phyloP scores from a whole-genome alignment of 495 filamentous ascomycete genomes.

The Penicillium coffeae region DNA sequence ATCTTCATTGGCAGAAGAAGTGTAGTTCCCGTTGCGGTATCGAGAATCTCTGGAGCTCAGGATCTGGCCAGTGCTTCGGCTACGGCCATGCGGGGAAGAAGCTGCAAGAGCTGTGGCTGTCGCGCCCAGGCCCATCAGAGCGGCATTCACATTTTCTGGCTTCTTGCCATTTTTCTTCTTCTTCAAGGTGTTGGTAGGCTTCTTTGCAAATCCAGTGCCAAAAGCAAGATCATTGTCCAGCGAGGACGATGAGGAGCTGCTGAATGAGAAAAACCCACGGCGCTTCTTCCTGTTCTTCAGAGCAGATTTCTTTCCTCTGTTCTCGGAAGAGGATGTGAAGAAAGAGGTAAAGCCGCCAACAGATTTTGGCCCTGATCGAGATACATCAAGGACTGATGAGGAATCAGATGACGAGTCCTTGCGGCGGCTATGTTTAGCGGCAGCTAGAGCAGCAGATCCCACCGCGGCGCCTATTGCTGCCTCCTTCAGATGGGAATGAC shows the following conservation, averaged over 20 bases:
- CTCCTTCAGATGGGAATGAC: conserved; percentile 37
- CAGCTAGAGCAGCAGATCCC: conserved; percentile 37
- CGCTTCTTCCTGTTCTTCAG: conserved; percentile 36
- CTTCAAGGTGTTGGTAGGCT: conserved; percentile 33
- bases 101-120: conserved; percentile 55
- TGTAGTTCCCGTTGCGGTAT: conserved; percentile 24
- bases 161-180: conserved; percentile 37
- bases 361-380: conserved; percentile 26
- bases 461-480: conserved; percentile 45
- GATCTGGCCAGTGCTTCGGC: conserved; percentile 36
- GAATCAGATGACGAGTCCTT: conserved; percentile 38
- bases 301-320: conserved; percentile 42
- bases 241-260: conserved; percentile 58
- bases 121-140: conserved; percentile 52
- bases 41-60: conserved; percentile 40
- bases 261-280: conserved; percentile 57
- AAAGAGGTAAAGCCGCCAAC: conserved; percentile 37
- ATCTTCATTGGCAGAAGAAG: conserved; percentile 38
- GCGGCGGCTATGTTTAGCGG: conserved; percentile 27
- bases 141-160: conserved; percentile 49
- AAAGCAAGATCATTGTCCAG: conserved; percentile 54
- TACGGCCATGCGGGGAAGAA: conserved; percentile 24
- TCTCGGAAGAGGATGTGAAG: conserved; percentile 48
- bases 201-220: conserved; percentile 34
- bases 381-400: conserved; percentile 31